Conservation (phyloP, 2,329 filamentous ascomycete species). For the Ceratocystis alfenasii region DNA sequence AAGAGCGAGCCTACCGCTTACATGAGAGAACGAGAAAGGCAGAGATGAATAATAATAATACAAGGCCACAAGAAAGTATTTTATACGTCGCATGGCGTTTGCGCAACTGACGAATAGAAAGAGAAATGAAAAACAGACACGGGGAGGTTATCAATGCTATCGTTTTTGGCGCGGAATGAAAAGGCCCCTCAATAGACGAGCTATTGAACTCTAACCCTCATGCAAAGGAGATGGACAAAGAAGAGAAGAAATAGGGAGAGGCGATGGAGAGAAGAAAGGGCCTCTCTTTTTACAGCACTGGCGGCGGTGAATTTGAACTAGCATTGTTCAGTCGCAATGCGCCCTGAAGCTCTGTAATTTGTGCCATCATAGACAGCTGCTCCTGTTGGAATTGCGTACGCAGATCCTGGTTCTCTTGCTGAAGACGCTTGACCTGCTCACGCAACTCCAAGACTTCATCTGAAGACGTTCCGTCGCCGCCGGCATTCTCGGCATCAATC, state of each 20-base stretch:
- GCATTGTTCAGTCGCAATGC: slow-evolving; percentile 29
- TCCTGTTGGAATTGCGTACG: slow-evolving; percentile 40
- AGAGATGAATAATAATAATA: slow-evolving; percentile 2
- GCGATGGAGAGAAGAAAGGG: slow-evolving; percentile 23
- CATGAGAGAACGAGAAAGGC: neutral
- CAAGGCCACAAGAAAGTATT: neutral
- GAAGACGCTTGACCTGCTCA: slow-evolving; percentile 54
- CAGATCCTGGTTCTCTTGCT: slow-evolving; percentile 52
- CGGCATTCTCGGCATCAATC: neutral
- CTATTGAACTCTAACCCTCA: neutral
- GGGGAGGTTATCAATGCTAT: neutral
- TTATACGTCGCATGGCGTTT: neutral
- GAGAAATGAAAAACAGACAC: neutral
- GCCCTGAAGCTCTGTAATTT: slow-evolving; percentile 38
- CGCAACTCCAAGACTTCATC: slow-evolving; percentile 45
- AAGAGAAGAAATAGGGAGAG: neutral
- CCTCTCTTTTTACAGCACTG: neutral
- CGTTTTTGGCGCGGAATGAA: neutral
- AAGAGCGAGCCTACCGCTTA: no score
- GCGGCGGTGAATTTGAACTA: slow-evolving; percentile 19
- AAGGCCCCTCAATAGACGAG: neutral
- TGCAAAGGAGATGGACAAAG: neutral
- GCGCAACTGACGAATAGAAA: neutral
- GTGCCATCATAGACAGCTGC: slow-evolving; percentile 38
- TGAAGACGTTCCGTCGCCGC: slow-evolving; percentile 19